Percentiles rank a stretch among this genome's conserved stretches.
These are phyloP conservation scores for Aspergillus sparsus DNA, from an alignment of 495 filamentous ascomycete species.

Conservation along the genomic window DNA sequence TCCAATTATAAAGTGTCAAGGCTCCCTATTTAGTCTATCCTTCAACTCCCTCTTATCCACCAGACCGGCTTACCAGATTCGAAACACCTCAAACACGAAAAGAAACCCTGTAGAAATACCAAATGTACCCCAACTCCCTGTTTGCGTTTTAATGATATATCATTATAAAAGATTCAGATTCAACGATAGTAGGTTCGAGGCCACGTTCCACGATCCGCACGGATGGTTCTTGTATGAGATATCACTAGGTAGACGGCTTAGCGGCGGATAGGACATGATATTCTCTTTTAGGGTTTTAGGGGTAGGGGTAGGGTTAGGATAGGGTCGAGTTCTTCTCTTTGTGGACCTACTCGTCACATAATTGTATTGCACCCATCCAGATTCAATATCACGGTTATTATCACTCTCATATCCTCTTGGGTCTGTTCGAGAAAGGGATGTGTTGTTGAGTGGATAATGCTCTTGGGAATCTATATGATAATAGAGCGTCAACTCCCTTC, in stretches of 20 bases:
- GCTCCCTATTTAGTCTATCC: not conserved
- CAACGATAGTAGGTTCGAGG: not conserved
- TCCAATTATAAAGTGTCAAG: not conserved
- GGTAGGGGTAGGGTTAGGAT: too few species aligned
- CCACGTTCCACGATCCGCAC: not conserved
- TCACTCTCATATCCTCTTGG: not conserved
- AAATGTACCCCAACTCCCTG: not conserved
- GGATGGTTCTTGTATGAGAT: not conserved
- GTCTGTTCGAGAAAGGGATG: not conserved
- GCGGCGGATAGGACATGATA: too few species aligned
- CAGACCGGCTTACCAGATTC: not conserved
- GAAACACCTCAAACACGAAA: not conserved
- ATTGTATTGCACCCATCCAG: not conserved
- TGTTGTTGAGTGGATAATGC: not conserved
- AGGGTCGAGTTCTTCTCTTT: not conserved
- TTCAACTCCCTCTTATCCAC: not conserved
- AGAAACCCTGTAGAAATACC: not conserved
- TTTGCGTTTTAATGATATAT: not conserved
- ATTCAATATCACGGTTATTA: not conserved
- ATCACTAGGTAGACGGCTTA: slow-evolving; percentile 1
- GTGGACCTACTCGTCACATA: not conserved
- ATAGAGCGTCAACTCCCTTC: not conserved
- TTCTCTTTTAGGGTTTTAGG: too few species aligned
- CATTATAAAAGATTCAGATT: not conserved
- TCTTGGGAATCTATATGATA: not conserved